phyloP scores from a whole-genome alignment of 257 asterid genomes.

The Lantana camara region DNA sequence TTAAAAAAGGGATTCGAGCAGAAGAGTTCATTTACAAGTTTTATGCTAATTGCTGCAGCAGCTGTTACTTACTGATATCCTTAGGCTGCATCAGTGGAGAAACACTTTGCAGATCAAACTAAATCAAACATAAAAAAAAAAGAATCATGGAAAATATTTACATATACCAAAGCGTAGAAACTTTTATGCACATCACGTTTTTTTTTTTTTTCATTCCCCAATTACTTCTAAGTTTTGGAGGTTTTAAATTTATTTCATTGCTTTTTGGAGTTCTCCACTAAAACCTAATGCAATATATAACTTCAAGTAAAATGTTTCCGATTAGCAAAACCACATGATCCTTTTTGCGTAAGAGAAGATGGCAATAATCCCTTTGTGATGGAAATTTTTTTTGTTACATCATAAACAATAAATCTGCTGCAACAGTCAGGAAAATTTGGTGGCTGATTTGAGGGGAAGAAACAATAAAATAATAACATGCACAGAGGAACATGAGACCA shows the following conservation, averaged over 20 bases:
- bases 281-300: neutral
- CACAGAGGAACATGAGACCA: constrained; percentile 19
- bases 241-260: neutral
- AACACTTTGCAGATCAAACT: neutral
- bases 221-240: neutral
- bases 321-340: neutral
- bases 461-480: neutral
- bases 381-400: neutral
- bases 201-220: neutral
- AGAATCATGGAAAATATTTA: neutral
- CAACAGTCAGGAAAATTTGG: neutral
- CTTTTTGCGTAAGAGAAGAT: neutral
- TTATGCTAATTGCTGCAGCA: neutral
- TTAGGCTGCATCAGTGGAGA: neutral
- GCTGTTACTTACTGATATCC: neutral
- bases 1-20: neutral
- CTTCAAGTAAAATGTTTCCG: neutral
- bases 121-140: constrained; percentile 1
- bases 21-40: constrained; percentile 1
- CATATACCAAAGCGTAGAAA: neutral
- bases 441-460: neutral
- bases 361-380: neutral
- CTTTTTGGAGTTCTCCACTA: neutral
- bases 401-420: neutral
- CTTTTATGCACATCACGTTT: neutral